Evolutionary conservation across 306 rosid genomes (phyloP).

Genomic region (Trifolium fragiferum): DNA sequence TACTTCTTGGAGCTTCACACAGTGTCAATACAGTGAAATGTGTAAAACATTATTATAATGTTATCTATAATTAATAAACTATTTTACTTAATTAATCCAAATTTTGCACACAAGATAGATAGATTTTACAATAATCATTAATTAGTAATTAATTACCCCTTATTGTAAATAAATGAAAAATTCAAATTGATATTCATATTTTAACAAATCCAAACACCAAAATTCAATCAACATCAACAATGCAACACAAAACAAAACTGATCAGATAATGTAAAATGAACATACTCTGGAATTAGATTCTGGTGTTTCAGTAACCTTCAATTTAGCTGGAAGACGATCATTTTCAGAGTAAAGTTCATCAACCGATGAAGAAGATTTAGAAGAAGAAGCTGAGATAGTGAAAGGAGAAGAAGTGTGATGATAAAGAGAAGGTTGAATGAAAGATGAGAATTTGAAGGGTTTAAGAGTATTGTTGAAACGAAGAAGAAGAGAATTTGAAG

Average conservation of each 20-base stretch:
- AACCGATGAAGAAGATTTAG: constrained; percentile 57
- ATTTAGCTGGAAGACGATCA: constrained; percentile 67
- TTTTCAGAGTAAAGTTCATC: constrained; percentile 44
- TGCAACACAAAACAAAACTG: background rate
- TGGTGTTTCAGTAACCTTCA: constrained; percentile 64
- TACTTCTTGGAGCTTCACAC: background rate
- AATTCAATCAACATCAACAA: background rate
- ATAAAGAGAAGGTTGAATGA: constrained; percentile 32
- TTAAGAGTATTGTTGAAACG: background rate
- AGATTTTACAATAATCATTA: background rate
- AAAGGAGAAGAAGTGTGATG: constrained; percentile 45
- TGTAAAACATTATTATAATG: background rate
- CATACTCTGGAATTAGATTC: constrained; percentile 78
- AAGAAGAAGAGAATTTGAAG: constrained; percentile 34
- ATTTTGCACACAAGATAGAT: background rate
- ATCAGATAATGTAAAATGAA: background rate
- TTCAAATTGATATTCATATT: too few species aligned
- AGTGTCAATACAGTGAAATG: background rate
- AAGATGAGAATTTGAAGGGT: constrained; percentile 39
- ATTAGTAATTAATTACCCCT: background rate
- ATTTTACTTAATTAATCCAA: background rate
- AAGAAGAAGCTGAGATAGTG: constrained; percentile 55
- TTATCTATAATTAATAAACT: too few species aligned
- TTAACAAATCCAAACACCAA: background rate
- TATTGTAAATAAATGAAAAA: too few species aligned